A percentile compares a stretch with the other conserved stretches of the same genome.
Evolutionary conservation across 352 stramenopile genomes (phyloP).

Genomic region (Pythium monospermum): DNA sequence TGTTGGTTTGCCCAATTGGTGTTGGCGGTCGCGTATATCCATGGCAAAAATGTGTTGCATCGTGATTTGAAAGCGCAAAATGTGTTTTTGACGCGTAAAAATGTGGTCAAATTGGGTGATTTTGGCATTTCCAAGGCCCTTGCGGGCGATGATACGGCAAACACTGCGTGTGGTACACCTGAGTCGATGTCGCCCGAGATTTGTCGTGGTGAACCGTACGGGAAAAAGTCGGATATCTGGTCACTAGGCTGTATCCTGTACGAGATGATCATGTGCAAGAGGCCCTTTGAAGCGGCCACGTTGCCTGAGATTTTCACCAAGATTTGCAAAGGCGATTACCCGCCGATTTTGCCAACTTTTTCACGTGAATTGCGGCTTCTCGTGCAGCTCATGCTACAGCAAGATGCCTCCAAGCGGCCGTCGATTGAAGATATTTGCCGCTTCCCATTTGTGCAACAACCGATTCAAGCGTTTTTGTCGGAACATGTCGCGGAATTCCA

Average conservation of each 20-base stretch:
- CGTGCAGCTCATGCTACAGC: slow-evolving; percentile 85
- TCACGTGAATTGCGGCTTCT: slow-evolving; percentile 78
- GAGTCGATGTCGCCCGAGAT: slow-evolving; percentile 90
- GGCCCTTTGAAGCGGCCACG: slow-evolving; percentile 79
- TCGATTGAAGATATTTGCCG: slow-evolving; percentile 88
- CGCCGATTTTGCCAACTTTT: slow-evolving; percentile 67
- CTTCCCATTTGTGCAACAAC: slow-evolving; percentile 81
- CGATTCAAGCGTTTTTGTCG: slow-evolving; percentile 80
- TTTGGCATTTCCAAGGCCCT: slow-evolving; percentile 88
- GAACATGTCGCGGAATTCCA: slow-evolving; percentile 86
- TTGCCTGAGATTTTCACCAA: slow-evolving; percentile 85
- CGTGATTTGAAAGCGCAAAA: slow-evolving; percentile 87
- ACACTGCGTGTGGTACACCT: slow-evolving; percentile 78
- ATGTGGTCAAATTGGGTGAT: slow-evolving; percentile 85
- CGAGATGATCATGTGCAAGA: slow-evolving; percentile 87
- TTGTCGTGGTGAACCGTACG: slow-evolving; percentile 81
- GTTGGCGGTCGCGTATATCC: slow-evolving; percentile 82
- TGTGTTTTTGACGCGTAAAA: slow-evolving; percentile 83
- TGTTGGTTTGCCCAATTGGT: slow-evolving; percentile 86
- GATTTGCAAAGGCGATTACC: slow-evolving; percentile 86
- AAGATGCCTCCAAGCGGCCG: slow-evolving; percentile 78
- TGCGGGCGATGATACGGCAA: slow-evolving; percentile 70
- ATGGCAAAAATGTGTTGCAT: slow-evolving; percentile 86
- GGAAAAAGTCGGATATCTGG: slow-evolving; percentile 89
- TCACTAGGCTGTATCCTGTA: slow-evolving; percentile 87